Conservation (phyloP, 2,329 filamentous ascomycete species). For the Fonsecaea pugnacius region DNA sequence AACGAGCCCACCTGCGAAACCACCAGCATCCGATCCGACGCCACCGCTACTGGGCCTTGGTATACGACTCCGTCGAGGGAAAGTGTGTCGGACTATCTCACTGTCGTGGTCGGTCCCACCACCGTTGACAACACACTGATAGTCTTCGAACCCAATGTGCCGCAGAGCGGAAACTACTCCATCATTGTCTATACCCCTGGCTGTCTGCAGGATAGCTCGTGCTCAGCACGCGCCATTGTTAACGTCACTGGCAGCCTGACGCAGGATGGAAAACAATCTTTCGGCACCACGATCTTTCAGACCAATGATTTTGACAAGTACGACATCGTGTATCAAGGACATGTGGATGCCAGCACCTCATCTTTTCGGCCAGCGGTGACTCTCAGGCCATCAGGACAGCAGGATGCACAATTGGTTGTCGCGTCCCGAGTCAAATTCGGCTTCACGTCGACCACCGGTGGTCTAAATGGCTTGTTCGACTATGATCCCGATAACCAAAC, state of each 20-base stretch:
- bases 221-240: constrained; percentile 74
- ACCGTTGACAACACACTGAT: constrained; percentile 64
- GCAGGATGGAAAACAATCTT: constrained; percentile 49
- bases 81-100: constrained; percentile 78
- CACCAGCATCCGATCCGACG: constrained; percentile 60
- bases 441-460: constrained; percentile 64
- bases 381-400: constrained; percentile 69
- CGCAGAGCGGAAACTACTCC: constrained; percentile 87
- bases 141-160: constrained; percentile 80
- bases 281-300: constrained; percentile 73
- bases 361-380: constrained; percentile 82
- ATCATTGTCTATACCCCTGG: constrained; percentile 92
- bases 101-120: constrained; percentile 65
- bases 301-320: constrained; percentile 98
- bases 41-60: constrained; percentile 77
- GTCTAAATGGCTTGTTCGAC: constrained; percentile 88
- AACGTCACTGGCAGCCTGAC: constrained; percentile 77
- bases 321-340: constrained; percentile 85
- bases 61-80: constrained; percentile 64
- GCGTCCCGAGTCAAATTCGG: constrained; percentile 84
- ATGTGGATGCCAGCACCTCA: constrained; percentile 73
- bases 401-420: constrained; percentile 73
- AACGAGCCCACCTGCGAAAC: constrained; percentile 83
- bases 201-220: constrained; percentile 78
- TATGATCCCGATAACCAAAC: constrained; percentile 70